Evolutionary conservation across 495 filamentous ascomycete genomes (phyloP), one percentile per base, ranked within the genome.

Genomic region (Glonium stellatum): DNA sequence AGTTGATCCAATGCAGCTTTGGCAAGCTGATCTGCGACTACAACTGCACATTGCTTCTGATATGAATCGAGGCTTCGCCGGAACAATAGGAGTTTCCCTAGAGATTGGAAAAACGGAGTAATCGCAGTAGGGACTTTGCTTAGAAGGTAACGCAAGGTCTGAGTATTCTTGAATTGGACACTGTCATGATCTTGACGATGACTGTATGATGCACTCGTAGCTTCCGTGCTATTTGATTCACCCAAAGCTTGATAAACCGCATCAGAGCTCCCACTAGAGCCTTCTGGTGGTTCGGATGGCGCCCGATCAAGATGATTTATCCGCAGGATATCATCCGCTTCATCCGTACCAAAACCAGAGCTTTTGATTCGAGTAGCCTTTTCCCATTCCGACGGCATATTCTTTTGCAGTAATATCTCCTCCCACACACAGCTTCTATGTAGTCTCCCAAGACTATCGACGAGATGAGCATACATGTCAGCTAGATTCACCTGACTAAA

Each of bases 371-470:
- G 59, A 12, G 83, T 84, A 10, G 82, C 81, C 65, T 83, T 78
- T 61, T 86, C 82, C 83, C 85, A 89, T 36, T 80, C 75, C 18
- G 82, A 77, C 1, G 88, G 85, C 55, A 88, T 80, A 46, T 72
- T 78, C 64, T 84, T 83, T 67, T 86, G 80, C 21, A 97, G 73
- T 0, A 85, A 67, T 34, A 89, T 87, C 59, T 92, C 88, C 70
- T 98, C 95, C 78, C 86, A 86, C 22, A 93, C 78, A 59, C 90
- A 87, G 51, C 83, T 82, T 31, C 87, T 83, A 59, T 95, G 81
- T 31, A 98, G 76, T 27, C 82, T 80, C 9, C 90, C 90, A 15
- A 97, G 79, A 35, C 81, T 81, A 48, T 81, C 78, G 46, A 92
- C 78, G 19, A 96, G 74, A 22, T 75, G 70, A 39, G 77, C 74